Evolutionary conservation across 495 filamentous ascomycete species (phyloP).

Genomic region (Cercophora sp.): DNA sequence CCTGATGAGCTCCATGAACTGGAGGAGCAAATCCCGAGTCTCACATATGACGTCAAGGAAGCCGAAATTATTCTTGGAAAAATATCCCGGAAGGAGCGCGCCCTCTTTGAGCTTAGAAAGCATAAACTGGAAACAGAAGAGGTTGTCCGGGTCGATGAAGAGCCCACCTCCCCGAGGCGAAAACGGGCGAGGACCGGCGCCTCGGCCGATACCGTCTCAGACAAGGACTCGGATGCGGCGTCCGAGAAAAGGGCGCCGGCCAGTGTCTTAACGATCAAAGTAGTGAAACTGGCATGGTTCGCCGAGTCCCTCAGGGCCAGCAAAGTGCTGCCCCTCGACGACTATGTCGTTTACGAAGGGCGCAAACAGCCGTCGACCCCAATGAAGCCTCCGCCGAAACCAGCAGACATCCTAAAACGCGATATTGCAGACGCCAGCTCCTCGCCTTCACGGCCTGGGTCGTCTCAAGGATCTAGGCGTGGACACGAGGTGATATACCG

Average conservation of each 20-base stretch:
- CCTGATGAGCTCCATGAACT: slow-evolving; percentile 56
- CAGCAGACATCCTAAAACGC: slow-evolving; percentile 28
- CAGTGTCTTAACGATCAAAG: slow-evolving; percentile 46
- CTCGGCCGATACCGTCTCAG: slow-evolving; percentile 16
- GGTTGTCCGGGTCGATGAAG: slow-evolving; percentile 28
- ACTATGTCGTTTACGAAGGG: slow-evolving; percentile 67
- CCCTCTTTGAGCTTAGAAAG: slow-evolving; percentile 70
- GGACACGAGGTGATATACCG: slow-evolving; percentile 6
- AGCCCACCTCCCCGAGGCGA: slow-evolving; percentile 15
- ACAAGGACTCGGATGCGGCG: slow-evolving; percentile 35
- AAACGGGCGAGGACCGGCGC: slow-evolving; percentile 36
- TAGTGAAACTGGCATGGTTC: slow-evolving; percentile 77
- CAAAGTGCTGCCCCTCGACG: slow-evolving; percentile 50
- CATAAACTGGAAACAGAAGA: slow-evolving; percentile 58
- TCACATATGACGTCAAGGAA: slow-evolving; percentile 71
- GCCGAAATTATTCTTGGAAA: slow-evolving; percentile 71
- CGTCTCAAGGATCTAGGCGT: slow-evolving; percentile 14
- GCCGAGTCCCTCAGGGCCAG: slow-evolving; percentile 54
- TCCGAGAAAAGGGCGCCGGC: slow-evolving; percentile 24
- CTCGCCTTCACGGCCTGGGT: slow-evolving; percentile 9
- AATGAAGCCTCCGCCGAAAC: slow-evolving; percentile 12
- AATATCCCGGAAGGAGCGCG: slow-evolving; percentile 63
- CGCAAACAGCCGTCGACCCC: slow-evolving; percentile 25
- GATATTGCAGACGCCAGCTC: slow-evolving; percentile 28
- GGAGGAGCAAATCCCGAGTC: slow-evolving; percentile 57